phyloP scores from a whole-genome alignment of 1,284 basidiomycete species.

The Takashimella tepidaria region DNA sequence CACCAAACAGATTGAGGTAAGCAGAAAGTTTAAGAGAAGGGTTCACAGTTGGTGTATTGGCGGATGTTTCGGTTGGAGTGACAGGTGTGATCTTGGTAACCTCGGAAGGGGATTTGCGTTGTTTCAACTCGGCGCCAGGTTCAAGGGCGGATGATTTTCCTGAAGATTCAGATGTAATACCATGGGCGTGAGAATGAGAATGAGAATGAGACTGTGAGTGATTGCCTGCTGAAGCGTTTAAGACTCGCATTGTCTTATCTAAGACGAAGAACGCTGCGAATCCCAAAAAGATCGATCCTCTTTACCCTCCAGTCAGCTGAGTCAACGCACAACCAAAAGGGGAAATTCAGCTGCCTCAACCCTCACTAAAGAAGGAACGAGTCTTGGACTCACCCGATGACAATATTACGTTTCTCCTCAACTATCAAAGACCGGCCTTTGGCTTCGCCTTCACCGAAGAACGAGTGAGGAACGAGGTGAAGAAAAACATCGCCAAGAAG shows the following conservation, averaged over 20 bases:
- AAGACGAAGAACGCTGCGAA: slow-evolving; percentile 84
- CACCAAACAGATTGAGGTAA: slow-evolving; percentile 83
- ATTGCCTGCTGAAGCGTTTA: slow-evolving; percentile 52
- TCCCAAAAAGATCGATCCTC: slow-evolving; percentile 72
- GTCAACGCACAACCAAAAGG: not conserved
- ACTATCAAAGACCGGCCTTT: slow-evolving; percentile 63
- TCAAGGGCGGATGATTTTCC: slow-evolving; percentile 25
- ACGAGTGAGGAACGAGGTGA: slow-evolving; percentile 80
- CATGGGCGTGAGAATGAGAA: slow-evolving; percentile 55
- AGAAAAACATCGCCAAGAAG: slow-evolving; percentile 84
- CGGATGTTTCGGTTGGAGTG: slow-evolving; percentile 11
- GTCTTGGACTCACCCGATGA: slow-evolving; percentile 69
- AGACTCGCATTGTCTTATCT: slow-evolving; percentile 79
- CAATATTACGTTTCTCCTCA: slow-evolving; percentile 80
- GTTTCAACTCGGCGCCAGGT: slow-evolving; percentile 21
- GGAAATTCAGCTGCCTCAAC: no score
- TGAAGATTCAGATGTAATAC: slow-evolving; percentile 40
- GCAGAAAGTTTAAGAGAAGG: slow-evolving; percentile 68
- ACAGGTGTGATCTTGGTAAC: slow-evolving; percentile 11
- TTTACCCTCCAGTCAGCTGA: slow-evolving; percentile 33
- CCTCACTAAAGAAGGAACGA: no score
- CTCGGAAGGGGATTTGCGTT: slow-evolving; percentile 33
- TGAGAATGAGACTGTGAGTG: slow-evolving; percentile 31
- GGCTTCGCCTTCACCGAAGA: slow-evolving; percentile 74
- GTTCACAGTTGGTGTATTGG: slow-evolving; percentile 20